Evolutionary conservation across 2,329 filamentous ascomycete genomes (phyloP), one percentile per base, ranked within the genome.

Genomic region (Clonostachys chloroleuca): DNA sequence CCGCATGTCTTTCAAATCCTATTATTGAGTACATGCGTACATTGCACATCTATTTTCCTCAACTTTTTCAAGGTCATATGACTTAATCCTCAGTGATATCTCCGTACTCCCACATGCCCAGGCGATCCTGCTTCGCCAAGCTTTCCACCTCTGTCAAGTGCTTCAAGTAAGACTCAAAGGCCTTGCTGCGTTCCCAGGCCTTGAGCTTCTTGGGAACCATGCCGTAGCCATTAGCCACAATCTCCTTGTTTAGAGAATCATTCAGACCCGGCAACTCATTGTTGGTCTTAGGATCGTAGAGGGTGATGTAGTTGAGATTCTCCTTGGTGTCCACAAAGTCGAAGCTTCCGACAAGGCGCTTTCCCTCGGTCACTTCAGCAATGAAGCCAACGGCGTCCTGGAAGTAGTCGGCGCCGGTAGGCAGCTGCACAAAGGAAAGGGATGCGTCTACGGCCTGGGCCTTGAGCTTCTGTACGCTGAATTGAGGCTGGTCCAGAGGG

Each of bases 41-140:
- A 30, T 30, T 30, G 8, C 9, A 9, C 24, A 30, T 30, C 24
- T 30, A 30, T 30, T 30, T 30, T 30, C 24, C 24, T 30, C 24
- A 30, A 30, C 24, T 30, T 30, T 30, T 30, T 30, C 8, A 8
- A 9, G 24, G 8, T 30, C 24, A 30, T 10, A 9, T 30, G 24
- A n/a, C 45, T 65, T 83, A 91, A 61, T 95, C 90, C 73, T 96
- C 92, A 13, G 90, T 95, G 61, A 96, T 78, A 66, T 97, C 94
- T 56, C 94, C 94, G 68, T 97, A 99, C 78, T 99, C 94, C 92
- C 92, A 99, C 80, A 96, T 94, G 40, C 94, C 94, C 55, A 83
- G 76, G 52, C 91, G 82, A 48, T 84, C 83, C 47, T 80, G 74
- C 80, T 95, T 96, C 5, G 92, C 92, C 65, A 86, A 77, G 35